Base-by-base conservation (phyloP, 2,329 filamentous ascomycete genomes). In the Stachybotrys echinatus region DNA sequence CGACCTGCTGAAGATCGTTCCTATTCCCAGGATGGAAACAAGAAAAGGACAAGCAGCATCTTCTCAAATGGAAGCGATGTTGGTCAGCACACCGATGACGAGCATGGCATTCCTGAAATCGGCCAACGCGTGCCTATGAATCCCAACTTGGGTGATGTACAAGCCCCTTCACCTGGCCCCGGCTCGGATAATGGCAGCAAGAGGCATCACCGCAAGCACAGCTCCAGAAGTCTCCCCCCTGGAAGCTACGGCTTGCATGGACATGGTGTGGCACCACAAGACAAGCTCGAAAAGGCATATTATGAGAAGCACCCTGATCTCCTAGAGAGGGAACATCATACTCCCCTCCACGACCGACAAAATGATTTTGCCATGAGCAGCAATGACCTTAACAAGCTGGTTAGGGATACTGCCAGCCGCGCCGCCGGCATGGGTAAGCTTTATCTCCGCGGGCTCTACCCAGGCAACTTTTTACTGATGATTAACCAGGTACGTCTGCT, bases 71-170 rank as follows among this genome's bases (percentile, higher is more conserved):
- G 77, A 40, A 74, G 75, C 44, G 74, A 75, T 50, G 74, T 77
- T 43, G 69, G 68, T 20, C 59, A 61, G 39, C 71, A 85, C 55
- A 63, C 71, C 39, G 87, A 87, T 18, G 88, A 92, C 43, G 88
- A 94, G 55, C 85, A 91, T 49, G 92, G 92, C 20, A 96, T 96
- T 59, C 92, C 92, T 2, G 89, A 95, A 64, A 94, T 96, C 58
- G 92, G 92, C 45, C 83, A 89, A 61, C 87, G 92, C 63, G 92
- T 99, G 38, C 94, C 94, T 46, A 94, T 99, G 89, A 87, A 94
- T 64, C 88, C 86, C 48, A 83, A 94, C 65, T 89, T 94, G 42
- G 94, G 94, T 54, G 92, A 97, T 65, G 94, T 97, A 10, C 94
- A 99, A 72, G 94, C 94, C 14, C 94, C 94, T 3, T 94, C 92